A percentile compares a stretch with the other conserved stretches of the same genome.
phyloP scores from a whole-genome alignment of 1,284 basidiomycete genomes.

The Coniferiporia sulphurascens region DNA sequence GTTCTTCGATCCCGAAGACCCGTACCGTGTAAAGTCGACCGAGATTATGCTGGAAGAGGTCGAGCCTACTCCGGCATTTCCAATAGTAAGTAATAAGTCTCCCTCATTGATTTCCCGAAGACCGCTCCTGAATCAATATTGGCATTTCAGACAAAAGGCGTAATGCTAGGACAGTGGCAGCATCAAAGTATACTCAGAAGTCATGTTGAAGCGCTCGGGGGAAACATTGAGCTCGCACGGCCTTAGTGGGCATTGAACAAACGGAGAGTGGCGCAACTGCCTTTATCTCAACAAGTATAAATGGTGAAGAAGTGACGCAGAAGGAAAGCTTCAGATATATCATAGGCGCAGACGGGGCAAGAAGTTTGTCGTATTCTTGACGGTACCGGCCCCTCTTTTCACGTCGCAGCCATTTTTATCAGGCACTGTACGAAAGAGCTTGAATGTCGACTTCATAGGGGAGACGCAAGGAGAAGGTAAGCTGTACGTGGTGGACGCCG shows the following conservation, averaged over 20 bases:
- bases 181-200: conserved; percentile 15
- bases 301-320: conserved; percentile 3
- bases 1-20: not conserved
- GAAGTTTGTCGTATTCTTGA: conserved; percentile 23
- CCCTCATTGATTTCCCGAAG: not conserved
- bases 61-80: conserved; percentile 13
- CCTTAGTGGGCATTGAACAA: conserved; percentile 14
- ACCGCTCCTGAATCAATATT: not conserved
- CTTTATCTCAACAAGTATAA: not conserved
- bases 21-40: not conserved
- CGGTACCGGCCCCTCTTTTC: not conserved
- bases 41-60: conserved; percentile 1
- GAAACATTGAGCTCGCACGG: conserved; percentile 14
- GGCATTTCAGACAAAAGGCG: not conserved
- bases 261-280: conserved; percentile 14
- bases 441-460: conserved; percentile 41
- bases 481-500: conserved; percentile 17
- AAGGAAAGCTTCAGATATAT: conserved; percentile 19
- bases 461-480: conserved; percentile 32
- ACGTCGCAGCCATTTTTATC: not conserved
- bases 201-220: conserved; percentile 10
- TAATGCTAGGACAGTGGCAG: conserved; percentile 11
- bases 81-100: conserved; percentile 10
- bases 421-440: conserved; percentile 33
- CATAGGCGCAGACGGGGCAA: conserved; percentile 36